phyloP scores from a whole-genome alignment of 2,329 filamentous ascomycete genomes.

The Ascomycota sp. region DNA sequence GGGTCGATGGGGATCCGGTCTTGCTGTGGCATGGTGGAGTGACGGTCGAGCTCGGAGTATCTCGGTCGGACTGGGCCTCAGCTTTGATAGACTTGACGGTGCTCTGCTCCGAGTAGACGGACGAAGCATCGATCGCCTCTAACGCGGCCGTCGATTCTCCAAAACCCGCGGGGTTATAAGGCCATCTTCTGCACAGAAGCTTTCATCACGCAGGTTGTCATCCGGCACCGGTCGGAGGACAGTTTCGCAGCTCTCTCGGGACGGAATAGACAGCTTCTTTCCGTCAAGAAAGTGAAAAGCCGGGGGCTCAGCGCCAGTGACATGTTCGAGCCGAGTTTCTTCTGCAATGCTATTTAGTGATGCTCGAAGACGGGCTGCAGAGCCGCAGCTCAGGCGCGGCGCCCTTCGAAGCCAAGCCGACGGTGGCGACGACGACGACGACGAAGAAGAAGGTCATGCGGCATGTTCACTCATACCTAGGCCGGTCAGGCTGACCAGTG shows the following conservation, averaged over 20 bases:
- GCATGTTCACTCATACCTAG: conserved; percentile 1
- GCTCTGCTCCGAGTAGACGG: conserved; percentile 7
- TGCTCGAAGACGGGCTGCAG: background rate
- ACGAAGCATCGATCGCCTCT: conserved; percentile 4
- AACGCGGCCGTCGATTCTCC: too few species aligned
- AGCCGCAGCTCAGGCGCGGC: background rate
- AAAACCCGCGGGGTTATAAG: too few species aligned
- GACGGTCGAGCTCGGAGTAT: background rate
- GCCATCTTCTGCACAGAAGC: too few species aligned
- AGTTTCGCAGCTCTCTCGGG: background rate
- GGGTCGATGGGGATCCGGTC: too few species aligned
- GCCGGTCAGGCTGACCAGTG: conserved; percentile 6
- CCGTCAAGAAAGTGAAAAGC: too few species aligned
- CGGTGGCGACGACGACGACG: background rate
- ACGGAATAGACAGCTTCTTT: too few species aligned
- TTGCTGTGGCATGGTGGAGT: background rate
- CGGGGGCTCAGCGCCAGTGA: too few species aligned
- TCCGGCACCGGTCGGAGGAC: background rate
- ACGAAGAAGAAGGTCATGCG: background rate
- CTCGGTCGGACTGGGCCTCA: too few species aligned
- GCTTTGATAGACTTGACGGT: conserved; percentile 3
- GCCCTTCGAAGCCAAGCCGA: background rate
- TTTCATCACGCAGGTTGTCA: background rate
- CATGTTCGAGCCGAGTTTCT: background rate
- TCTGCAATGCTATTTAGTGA: conserved; percentile 1